Conservation (phyloP, 805 yeast species). For the Starmerella bombi region DNA sequence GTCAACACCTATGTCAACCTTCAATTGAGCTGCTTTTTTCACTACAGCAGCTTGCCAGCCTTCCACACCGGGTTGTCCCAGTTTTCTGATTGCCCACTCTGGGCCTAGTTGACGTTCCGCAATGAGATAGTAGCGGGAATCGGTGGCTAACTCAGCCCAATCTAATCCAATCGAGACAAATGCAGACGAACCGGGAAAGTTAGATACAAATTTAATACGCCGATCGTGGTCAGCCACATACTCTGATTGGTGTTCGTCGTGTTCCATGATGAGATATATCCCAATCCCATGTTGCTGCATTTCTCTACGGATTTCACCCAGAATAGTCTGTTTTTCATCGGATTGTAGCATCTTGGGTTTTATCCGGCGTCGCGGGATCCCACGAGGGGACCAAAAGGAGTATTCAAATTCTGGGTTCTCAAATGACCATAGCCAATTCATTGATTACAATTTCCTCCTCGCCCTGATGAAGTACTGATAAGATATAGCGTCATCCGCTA, state of each 20-base stretch:
- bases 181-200: slow-evolving; percentile 87
- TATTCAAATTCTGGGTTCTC: too few relatives aligned
- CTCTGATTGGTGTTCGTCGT: slow-evolving; percentile 89
- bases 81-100: slow-evolving; percentile 70
- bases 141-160: slow-evolving; percentile 75
- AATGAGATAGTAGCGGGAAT: slow-evolving; percentile 87
- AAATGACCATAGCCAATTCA: too few relatives aligned
- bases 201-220: slow-evolving; percentile 69
- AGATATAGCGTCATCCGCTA: too few relatives aligned
- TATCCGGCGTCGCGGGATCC: too few relatives aligned
- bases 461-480: too few relatives aligned
- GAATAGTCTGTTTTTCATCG: not conserved
- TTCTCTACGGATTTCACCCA: slow-evolving; percentile 2
- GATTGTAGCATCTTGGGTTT: too few relatives aligned
- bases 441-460: too few relatives aligned
- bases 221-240: slow-evolving; percentile 73
- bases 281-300: slow-evolving; percentile 56
- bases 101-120: slow-evolving; percentile 69
- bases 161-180: slow-evolving; percentile 60
- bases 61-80: slow-evolving; percentile 55
- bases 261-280: slow-evolving; percentile 69
- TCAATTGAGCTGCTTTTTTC: slow-evolving; percentile 35
- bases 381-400: too few relatives aligned
- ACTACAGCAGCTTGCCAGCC: slow-evolving; percentile 73
- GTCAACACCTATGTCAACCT: slow-evolving; percentile 61